Evolutionary conservation across 257 asterid genomes (phyloP), one percentile per base, ranked within the genome.

Genomic region (Craterostigma plantagineum): DNA sequence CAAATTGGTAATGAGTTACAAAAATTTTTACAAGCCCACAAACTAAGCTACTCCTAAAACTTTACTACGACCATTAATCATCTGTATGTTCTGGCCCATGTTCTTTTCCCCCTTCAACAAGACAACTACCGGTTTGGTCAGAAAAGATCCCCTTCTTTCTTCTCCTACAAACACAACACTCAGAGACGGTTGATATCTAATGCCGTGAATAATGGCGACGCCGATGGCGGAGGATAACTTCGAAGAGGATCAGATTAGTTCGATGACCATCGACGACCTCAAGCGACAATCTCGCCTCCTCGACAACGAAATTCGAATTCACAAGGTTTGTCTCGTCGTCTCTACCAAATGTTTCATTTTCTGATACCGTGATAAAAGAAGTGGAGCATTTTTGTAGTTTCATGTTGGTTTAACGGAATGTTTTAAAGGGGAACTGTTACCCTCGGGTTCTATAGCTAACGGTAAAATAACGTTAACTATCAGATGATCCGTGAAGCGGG

Each of bases 171-270:
- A n/a, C n/a, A n/a, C n/a, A n/a, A n/a, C n/a, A n/a, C n/a, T n/a
- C n/a, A n/a, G n/a, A n/a, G n/a, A n/a, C n/a, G n/a, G n/a, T n/a
- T n/a, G n/a, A n/a, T n/a, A n/a, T n/a, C n/a, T n/a, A n/a, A n/a
- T n/a, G n/a, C n/a, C n/a, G n/a, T n/a, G n/a, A 50, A 50, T 37
- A 33, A 80, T 81, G 96, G 92, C 92, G 49, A 62, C 87, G 35
- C 71, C 94, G 57, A n/a, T 79, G 90, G 76, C 49, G 3, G 78
- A 69, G 44, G 90, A 79, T 55, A 70, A 61, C 51, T 70, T 79
- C 46, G 81, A 79, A 55, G 78, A 79, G n/a, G 90, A 79, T 43
- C 83, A 76, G 63, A 60, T 79, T 4, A 47, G 67, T 9, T 60
- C 90, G 11, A 76, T 76, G 90, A 60, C 78, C 34, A 65, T 78